Conservation (phyloP, 495 filamentous ascomycete genomes). For the Penicillium lagena region DNA sequence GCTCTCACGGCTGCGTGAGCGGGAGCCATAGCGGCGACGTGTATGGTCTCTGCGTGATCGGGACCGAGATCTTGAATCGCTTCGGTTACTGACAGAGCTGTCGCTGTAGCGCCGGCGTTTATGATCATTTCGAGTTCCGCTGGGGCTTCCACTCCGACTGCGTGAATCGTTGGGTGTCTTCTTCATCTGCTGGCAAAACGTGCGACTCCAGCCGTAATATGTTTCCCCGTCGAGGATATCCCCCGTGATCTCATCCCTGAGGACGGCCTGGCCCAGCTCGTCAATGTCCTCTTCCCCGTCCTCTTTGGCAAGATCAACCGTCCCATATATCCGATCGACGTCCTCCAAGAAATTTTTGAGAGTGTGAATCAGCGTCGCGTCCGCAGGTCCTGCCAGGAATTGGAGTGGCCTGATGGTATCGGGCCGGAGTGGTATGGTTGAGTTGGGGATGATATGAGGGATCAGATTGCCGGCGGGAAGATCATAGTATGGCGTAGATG, state of each 20-base stretch:
- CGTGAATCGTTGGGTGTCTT: slow-evolving; percentile 30
- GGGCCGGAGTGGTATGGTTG: slow-evolving; percentile 63
- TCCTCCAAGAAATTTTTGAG: slow-evolving; percentile 64
- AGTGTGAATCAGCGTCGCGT: slow-evolving; percentile 53
- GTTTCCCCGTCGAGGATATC: slow-evolving; percentile 58
- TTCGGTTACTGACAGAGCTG: slow-evolving; percentile 32
- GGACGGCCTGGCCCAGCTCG: slow-evolving; percentile 63
- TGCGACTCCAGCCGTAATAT: slow-evolving; percentile 82
- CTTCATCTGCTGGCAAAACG: slow-evolving; percentile 79
- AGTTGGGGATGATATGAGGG: slow-evolving; percentile 71
- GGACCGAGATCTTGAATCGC: slow-evolving; percentile 17
- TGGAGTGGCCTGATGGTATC: slow-evolving; percentile 68
- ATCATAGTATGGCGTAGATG: slow-evolving; percentile 71
- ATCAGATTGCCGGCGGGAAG: slow-evolving; percentile 79
- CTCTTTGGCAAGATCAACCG: slow-evolving; percentile 31
- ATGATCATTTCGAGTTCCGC: slow-evolving; percentile 28
- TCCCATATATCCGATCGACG: slow-evolving; percentile 56
- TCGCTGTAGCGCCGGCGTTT: slow-evolving; percentile 44
- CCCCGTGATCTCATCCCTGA: slow-evolving; percentile 53
- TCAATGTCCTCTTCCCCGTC: slow-evolving; percentile 53
- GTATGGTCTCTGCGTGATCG: slow-evolving; percentile 13
- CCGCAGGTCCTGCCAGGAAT: slow-evolving; percentile 65
- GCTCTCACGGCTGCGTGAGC: slow-evolving; percentile 33
- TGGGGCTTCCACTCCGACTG: slow-evolving; percentile 24
- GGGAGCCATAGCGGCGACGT: slow-evolving; percentile 19